A percentile compares a stretch with the other conserved stretches of the same genome.
These are phyloP conservation scores for Penicillium taxi DNA, from an alignment of 495 filamentous ascomycete species.

Conservation along the genomic window DNA sequence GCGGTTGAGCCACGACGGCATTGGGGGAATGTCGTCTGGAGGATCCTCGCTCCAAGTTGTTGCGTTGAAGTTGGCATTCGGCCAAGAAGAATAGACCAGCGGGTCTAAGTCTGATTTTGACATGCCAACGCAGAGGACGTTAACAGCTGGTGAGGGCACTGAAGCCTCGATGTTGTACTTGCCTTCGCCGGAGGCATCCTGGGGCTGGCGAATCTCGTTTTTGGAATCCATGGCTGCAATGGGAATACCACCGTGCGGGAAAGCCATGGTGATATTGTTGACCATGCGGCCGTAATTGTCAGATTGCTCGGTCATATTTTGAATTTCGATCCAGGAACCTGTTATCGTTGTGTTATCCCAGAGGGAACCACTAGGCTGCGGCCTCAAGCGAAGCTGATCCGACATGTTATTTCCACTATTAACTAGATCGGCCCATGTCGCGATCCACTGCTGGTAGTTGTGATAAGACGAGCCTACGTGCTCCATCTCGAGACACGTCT, in stretches of 20 bases:
- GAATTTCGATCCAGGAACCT: slow-evolving; percentile 51
- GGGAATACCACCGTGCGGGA: slow-evolving; percentile 63
- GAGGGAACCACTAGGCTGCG: slow-evolving; percentile 46
- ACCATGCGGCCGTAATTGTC: slow-evolving; percentile 42
- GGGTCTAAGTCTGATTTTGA: slow-evolving; percentile 48
- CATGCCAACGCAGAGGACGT: slow-evolving; percentile 63
- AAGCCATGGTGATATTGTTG: slow-evolving; percentile 66
- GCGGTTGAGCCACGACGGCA: slow-evolving; percentile 39
- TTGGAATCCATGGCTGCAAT: slow-evolving; percentile 47
- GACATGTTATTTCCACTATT: slow-evolving; percentile 28
- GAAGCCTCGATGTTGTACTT: slow-evolving; percentile 57
- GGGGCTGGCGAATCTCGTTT: slow-evolving; percentile 61
- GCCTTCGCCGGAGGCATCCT: slow-evolving; percentile 55
- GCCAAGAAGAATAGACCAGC: slow-evolving; percentile 54
- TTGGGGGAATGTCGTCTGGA: slow-evolving; percentile 16
- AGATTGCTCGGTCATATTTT: slow-evolving; percentile 41
- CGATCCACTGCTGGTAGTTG: slow-evolving; percentile 42
- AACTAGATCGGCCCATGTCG: slow-evolving; percentile 40
- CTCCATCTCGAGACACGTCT: slow-evolving; percentile 56
- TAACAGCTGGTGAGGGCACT: slow-evolving; percentile 55
- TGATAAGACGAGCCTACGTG: slow-evolving; percentile 55
- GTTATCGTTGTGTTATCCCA: slow-evolving; percentile 58
- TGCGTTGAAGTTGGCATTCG: slow-evolving; percentile 32
- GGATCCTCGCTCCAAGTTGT: slow-evolving; percentile 19
- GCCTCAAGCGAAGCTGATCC: slow-evolving; percentile 34